Conservation (phyloP, 2,329 filamentous ascomycete genomes). For the Fusarium coicis region DNA sequence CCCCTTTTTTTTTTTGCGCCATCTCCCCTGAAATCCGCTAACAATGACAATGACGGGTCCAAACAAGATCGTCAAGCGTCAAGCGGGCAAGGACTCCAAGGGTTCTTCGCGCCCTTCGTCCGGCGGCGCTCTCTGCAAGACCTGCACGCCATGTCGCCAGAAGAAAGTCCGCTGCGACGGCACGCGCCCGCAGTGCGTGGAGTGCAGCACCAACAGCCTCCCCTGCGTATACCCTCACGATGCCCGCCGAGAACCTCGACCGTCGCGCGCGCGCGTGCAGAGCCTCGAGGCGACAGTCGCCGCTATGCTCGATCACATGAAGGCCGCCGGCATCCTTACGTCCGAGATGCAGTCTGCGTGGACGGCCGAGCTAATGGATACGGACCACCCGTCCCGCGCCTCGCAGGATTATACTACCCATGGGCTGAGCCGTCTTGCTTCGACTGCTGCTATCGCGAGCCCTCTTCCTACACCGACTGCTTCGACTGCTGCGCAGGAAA, state of each 20-base stretch:
- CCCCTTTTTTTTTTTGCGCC: background rate
- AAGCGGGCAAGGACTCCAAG: conserved; percentile 34
- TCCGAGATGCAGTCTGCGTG: conserved; percentile 43
- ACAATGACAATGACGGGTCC: conserved; percentile 33
- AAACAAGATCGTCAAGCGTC: conserved; percentile 40
- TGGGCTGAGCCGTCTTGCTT: conserved; percentile 44
- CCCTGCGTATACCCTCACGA: conserved; percentile 50
- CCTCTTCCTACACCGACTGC: conserved; percentile 44
- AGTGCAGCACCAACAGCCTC: conserved; percentile 45
- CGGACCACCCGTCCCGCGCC: conserved; percentile 29
- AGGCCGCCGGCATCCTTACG: conserved; percentile 44
- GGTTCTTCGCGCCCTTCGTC: conserved; percentile 34
- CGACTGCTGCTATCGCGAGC: conserved; percentile 45
- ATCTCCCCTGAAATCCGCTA: background rate
- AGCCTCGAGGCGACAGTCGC: conserved; percentile 47
- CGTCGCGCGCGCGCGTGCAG: conserved; percentile 46
- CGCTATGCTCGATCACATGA: conserved; percentile 49
- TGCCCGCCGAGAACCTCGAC: conserved; percentile 47
- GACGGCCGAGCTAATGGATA: conserved; percentile 45
- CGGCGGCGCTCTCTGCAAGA: conserved; percentile 47
- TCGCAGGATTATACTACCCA: conserved; percentile 43
- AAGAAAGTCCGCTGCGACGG: conserved; percentile 52
- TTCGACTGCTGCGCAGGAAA: conserved; percentile 40
- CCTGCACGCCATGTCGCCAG: conserved; percentile 50
- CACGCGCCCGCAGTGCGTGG: conserved; percentile 46